Conservation (phyloP, 2,329 filamentous ascomycete species). For the Microsporum ferrugineum region DNA sequence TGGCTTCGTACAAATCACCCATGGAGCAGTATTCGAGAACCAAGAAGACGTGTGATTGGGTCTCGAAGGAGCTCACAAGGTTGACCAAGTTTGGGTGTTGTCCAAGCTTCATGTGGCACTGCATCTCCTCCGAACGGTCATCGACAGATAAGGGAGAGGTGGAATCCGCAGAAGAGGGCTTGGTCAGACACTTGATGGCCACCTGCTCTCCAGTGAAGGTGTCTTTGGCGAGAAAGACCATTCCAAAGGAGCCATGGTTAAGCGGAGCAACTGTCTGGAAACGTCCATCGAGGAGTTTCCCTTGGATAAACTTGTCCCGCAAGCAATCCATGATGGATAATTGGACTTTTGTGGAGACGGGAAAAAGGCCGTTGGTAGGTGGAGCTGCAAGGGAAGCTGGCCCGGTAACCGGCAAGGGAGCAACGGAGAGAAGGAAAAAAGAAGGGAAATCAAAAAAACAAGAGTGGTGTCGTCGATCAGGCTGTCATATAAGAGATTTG, state of each 20-base stretch:
- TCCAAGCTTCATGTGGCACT: slow-evolving; percentile 67
- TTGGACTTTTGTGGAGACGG: not conserved
- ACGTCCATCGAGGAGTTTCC: slow-evolving; percentile 73
- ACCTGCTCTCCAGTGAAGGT: slow-evolving; percentile 64
- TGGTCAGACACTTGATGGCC: slow-evolving; percentile 93
- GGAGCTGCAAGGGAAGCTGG: slow-evolving; percentile 5
- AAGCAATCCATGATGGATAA: slow-evolving; percentile 64
- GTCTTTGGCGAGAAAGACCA: slow-evolving; percentile 92
- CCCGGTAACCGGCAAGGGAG: slow-evolving; percentile 12
- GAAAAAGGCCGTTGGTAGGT: not conserved
- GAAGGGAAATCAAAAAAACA: slow-evolving; percentile 23
- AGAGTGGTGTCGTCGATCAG: slow-evolving; percentile 30
- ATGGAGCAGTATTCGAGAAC: slow-evolving; percentile 92
- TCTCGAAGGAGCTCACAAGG: slow-evolving; percentile 82
- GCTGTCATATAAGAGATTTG: slow-evolving; percentile 25
- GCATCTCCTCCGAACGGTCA: slow-evolving; percentile 52
- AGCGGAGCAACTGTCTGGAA: slow-evolving; percentile 86
- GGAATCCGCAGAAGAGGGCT: slow-evolving; percentile 54
- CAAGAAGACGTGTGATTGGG: slow-evolving; percentile 75
- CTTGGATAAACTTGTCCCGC: slow-evolving; percentile 66
- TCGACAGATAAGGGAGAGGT: slow-evolving; percentile 59
- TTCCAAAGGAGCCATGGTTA: slow-evolving; percentile 97
- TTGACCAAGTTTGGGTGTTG: slow-evolving; percentile 89
- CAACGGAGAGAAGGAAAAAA: slow-evolving; percentile 20
- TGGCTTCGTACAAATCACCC: slow-evolving; percentile 95